Evolutionary conservation across 2,329 filamentous ascomycete species (phyloP).

Genomic region (Botryotinia narcissicola): DNA sequence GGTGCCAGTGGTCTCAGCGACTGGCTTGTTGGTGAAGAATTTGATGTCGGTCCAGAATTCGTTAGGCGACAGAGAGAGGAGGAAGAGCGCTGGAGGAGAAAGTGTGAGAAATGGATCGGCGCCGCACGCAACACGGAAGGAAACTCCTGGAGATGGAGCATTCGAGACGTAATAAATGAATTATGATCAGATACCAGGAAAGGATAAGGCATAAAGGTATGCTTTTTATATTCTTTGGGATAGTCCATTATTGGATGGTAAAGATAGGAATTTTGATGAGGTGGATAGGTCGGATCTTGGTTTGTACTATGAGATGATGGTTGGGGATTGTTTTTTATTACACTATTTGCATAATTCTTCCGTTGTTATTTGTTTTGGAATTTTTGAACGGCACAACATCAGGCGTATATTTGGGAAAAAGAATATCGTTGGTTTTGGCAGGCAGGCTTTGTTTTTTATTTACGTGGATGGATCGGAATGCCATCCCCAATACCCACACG

Average conservation of each 20-base stretch:
- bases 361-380: background rate
- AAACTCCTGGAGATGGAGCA: conserved; percentile 75
- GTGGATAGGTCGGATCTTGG: conserved; percentile 16
- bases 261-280: background rate
- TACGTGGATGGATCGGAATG: background rate
- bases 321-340: conserved; percentile 1
- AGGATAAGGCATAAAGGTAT: background rate
- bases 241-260: conserved; percentile 15
- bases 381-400: conserved; percentile 1
- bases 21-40: conserved; percentile 90
- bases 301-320: conserved; percentile 19
- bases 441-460: background rate
- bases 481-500: conserved; percentile 1
- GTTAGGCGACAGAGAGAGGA: conserved; percentile 85
- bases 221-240: conserved; percentile 22
- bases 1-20: conserved; percentile 52
- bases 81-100: conserved; percentile 85
- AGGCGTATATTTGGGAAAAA: conserved; percentile 14
- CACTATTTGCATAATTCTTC: conserved; percentile 18
- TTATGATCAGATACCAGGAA: conserved; percentile 20
- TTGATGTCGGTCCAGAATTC: conserved; percentile 95
- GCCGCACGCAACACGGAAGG: conserved; percentile 49
- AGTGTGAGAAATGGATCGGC: conserved; percentile 81
- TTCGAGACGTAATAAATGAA: conserved; percentile 54
- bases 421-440: conserved; percentile 5